These are phyloP conservation scores for Fraxinus dipetala DNA, from an alignment of 305 asterid species.

Conservation along the genomic window DNA sequence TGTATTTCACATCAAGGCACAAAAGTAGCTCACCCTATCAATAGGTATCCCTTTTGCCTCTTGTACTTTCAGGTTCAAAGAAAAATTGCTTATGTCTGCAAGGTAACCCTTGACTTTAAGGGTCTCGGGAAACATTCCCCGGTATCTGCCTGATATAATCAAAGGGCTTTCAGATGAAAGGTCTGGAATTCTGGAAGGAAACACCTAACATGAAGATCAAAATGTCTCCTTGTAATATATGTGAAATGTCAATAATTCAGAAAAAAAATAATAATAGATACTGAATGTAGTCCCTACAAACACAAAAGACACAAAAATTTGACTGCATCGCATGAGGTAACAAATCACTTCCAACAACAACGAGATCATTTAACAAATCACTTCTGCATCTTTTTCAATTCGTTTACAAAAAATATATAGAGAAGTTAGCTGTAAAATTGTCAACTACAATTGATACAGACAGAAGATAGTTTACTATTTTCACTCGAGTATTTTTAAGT, in stretches of 20 bases:
- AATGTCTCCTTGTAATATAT: slow-evolving; percentile 23
- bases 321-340: background rate
- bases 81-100: slow-evolving; percentile 57
- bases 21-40: slow-evolving; percentile 51
- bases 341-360: background rate
- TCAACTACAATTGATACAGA: background rate
- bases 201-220: slow-evolving; percentile 49
- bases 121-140: slow-evolving; percentile 63
- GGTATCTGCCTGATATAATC: slow-evolving; percentile 81
- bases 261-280: no score
- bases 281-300: background rate
- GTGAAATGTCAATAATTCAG: slow-evolving; percentile 8
- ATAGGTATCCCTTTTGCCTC: slow-evolving; percentile 66
- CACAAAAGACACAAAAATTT: background rate
- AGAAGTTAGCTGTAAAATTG: background rate
- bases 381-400: background rate
- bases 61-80: slow-evolving; percentile 59
- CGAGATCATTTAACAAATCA: background rate
- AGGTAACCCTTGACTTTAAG: slow-evolving; percentile 57
- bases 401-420: background rate
- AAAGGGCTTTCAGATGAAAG: slow-evolving; percentile 75
- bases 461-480: background rate
- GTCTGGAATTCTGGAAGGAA: slow-evolving; percentile 75
- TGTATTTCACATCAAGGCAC: slow-evolving; percentile 7
- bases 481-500: background rate